Conservation (phyloP, 805 yeast genomes). For the Saccharomycopsis sp. region DNA sequence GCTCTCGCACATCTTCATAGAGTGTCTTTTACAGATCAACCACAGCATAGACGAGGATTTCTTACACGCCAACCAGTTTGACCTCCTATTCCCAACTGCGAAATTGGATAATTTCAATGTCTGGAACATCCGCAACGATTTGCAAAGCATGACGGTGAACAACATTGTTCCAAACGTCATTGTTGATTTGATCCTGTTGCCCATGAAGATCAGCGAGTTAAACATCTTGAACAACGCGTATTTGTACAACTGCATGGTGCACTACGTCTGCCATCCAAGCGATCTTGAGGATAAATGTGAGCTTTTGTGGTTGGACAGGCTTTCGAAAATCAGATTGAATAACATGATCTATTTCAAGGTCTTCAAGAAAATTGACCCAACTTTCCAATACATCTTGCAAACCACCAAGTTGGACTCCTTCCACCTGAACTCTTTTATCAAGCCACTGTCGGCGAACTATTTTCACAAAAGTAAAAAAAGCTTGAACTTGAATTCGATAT, state of each 20-base stretch:
- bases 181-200: constrained; percentile 1
- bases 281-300: constrained; percentile 5
- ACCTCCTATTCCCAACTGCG: constrained; percentile 8
- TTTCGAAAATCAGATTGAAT: constrained; percentile 8
- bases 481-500: background rate
- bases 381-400: background rate
- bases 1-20: constrained; percentile 8
- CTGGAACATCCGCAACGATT: constrained; percentile 12
- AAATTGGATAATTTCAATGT: constrained; percentile 10
- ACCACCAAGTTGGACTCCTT: background rate
- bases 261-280: constrained; percentile 12
- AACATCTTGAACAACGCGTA: constrained; percentile 5
- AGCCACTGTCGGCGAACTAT: background rate
- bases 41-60: constrained; percentile 1
- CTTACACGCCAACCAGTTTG: background rate
- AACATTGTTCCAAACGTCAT: constrained; percentile 13
- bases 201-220: background rate
- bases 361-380: constrained; percentile 11
- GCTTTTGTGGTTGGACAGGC: constrained; percentile 16
- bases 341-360: constrained; percentile 9
- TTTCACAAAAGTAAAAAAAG: background rate
- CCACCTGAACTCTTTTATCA: background rate
- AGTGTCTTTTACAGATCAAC: constrained; percentile 2
- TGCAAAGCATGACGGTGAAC: constrained; percentile 2
- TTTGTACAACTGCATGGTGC: constrained; percentile 16